phyloP scores from a whole-genome alignment of 176 grass and related monocot species.

The Secale cereale region DNA sequence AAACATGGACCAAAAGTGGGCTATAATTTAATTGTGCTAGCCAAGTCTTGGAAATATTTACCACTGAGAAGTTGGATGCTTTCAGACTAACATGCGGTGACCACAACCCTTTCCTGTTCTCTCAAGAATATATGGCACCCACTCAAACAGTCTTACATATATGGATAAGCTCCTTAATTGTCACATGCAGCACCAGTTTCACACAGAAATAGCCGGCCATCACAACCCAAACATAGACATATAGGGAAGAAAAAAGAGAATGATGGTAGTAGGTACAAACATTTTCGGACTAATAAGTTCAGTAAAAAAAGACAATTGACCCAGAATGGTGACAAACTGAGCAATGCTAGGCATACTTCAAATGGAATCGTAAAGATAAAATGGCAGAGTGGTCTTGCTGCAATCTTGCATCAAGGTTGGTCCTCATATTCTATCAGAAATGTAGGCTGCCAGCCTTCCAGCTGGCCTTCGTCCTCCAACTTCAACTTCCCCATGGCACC shows the following conservation, averaged over 20 bases:
- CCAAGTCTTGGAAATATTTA: too few relatives aligned
- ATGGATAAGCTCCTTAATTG: too few relatives aligned
- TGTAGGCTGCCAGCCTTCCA: constrained; percentile 62
- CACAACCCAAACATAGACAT: background rate
- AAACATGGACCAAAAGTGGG: too few relatives aligned
- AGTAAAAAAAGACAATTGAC: background rate
- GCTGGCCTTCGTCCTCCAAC: constrained; percentile 41
- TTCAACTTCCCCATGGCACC: constrained; percentile 21
- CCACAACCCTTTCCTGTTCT: too few relatives aligned
- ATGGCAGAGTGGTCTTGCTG: constrained; percentile 75
- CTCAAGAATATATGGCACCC: too few relatives aligned
- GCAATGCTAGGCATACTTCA: background rate
- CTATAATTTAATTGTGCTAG: too few relatives aligned
- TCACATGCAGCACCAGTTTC: background rate
- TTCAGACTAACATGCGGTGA: too few relatives aligned
- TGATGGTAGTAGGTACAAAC: background rate
- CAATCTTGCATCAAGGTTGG: background rate
- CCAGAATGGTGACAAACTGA: background rate
- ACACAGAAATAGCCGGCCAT: background rate
- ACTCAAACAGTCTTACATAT: too few relatives aligned
- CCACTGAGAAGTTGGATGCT: too few relatives aligned
- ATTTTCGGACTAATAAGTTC: background rate
- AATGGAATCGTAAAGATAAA: too few relatives aligned
- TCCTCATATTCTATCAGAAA: constrained; percentile 51
- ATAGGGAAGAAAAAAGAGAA: background rate